Conservation (phyloP, 441 rosid genomes). For the Corymbia citriodora region DNA sequence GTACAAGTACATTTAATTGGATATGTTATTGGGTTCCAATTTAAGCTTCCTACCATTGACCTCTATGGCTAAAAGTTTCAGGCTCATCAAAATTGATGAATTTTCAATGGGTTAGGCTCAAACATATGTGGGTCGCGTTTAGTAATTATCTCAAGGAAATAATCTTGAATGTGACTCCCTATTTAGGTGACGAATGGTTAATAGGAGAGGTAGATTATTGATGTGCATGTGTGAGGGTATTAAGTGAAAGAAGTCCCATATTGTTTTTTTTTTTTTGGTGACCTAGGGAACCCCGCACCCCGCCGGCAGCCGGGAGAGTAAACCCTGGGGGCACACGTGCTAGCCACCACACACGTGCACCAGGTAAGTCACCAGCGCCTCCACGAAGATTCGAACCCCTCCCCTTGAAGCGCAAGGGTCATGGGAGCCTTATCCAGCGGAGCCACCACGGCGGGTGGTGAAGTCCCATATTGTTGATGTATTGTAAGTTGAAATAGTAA, state of each 20-base stretch:
- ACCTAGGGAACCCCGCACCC: too few species aligned
- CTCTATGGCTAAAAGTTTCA: neutral
- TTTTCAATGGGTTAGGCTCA: neutral
- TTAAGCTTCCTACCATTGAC: neutral
- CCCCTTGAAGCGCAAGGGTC: too few species aligned
- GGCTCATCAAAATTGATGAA: neutral
- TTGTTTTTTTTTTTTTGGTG: too few species aligned
- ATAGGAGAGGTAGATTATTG: neutral
- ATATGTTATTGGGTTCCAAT: neutral
- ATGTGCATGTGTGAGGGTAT: neutral
- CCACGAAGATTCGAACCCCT: too few species aligned
- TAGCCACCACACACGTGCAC: too few species aligned
- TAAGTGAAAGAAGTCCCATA: neutral
- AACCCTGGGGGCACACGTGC: too few species aligned
- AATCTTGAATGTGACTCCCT: neutral
- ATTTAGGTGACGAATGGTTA: neutral
- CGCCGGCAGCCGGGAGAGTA: too few species aligned
- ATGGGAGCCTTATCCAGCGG: too few species aligned
- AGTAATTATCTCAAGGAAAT: neutral
- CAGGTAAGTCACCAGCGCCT: too few species aligned
- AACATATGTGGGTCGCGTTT: neutral
- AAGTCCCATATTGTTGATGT: neutral
- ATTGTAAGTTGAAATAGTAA: neutral
- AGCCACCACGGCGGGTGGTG: too few species aligned
- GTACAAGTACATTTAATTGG: neutral